Conservation (phyloP, 2,329 filamentous ascomycete genomes). For the Penicillium brevicompactum region DNA sequence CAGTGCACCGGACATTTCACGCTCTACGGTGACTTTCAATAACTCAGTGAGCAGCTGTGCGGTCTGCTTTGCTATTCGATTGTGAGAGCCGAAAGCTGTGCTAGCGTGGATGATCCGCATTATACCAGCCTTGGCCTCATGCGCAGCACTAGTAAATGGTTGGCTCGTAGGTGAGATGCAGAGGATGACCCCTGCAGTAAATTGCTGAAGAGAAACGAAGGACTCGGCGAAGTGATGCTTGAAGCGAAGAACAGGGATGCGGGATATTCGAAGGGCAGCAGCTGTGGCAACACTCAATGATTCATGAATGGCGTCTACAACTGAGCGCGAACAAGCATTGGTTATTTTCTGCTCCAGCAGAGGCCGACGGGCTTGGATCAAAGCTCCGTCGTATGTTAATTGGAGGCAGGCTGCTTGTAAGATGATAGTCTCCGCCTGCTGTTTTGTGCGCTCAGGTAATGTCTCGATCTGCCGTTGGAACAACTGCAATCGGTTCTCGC, state of each 20-base stretch:
- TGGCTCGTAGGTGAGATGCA: slow-evolving; percentile 33
- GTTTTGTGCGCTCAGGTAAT: not conserved
- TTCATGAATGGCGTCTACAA: slow-evolving; percentile 9
- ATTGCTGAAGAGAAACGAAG: slow-evolving; percentile 22
- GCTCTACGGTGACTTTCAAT: slow-evolving; percentile 26
- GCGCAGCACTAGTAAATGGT: slow-evolving; percentile 28
- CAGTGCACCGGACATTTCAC: slow-evolving; percentile 17
- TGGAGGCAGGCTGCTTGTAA: slow-evolving; percentile 25
- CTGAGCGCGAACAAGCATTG: slow-evolving; percentile 1
- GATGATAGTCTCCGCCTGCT: slow-evolving; percentile 12
- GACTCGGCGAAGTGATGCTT: slow-evolving; percentile 28
- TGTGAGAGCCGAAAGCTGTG: slow-evolving; percentile 20
- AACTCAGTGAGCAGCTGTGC: slow-evolving; percentile 30
- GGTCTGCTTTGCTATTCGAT: slow-evolving; percentile 29
- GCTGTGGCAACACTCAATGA: slow-evolving; percentile 21
- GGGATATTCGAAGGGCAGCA: slow-evolving; percentile 34
- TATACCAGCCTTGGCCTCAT: slow-evolving; percentile 33
- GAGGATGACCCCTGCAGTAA: slow-evolving; percentile 27
- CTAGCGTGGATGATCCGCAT: slow-evolving; percentile 32
- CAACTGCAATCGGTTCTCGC: not conserved
- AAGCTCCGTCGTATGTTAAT: slow-evolving; percentile 26
- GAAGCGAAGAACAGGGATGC: slow-evolving; percentile 27
- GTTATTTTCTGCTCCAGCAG: slow-evolving; percentile 23
- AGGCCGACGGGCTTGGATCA: slow-evolving; percentile 27
- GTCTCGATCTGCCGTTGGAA: not conserved